Evolutionary conservation across 1,139 yeast genomes (phyloP).

Genomic region (Candida sp.): DNA sequence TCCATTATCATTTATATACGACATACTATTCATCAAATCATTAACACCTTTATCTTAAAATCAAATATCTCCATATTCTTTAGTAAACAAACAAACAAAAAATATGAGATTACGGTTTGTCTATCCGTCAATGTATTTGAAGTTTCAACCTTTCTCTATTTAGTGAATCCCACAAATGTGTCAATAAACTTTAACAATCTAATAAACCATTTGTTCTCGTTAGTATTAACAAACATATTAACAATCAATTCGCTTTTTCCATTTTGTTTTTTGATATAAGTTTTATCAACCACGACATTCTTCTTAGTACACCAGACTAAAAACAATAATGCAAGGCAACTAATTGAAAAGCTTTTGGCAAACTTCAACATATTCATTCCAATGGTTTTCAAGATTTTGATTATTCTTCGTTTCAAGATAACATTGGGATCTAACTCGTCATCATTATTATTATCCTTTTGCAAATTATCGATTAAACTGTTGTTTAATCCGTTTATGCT

Average conservation of each 20-base stretch:
- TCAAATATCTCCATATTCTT: neutral
- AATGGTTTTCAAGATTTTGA: conserved; percentile 21
- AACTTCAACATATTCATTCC: conserved; percentile 27
- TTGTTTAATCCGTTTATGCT: conserved; percentile 8
- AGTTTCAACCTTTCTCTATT: neutral
- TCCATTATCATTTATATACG: neutral
- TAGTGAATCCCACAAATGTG: conserved; percentile 38
- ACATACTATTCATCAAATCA: neutral
- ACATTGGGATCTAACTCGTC: conserved; percentile 19
- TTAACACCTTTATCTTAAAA: neutral
- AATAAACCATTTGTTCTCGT: conserved; percentile 47
- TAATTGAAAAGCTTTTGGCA: conserved; percentile 35
- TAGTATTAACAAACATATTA: conserved; percentile 42
- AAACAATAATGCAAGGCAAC: conserved; percentile 36
- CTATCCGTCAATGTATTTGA: neutral
- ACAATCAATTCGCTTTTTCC: conserved; percentile 39
- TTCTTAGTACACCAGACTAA: conserved; percentile 43
- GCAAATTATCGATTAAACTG: conserved; percentile 4
- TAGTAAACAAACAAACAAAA: no score
- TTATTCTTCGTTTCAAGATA: conserved; percentile 19
- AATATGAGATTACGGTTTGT: neutral
- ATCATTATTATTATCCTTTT: conserved; percentile 10
- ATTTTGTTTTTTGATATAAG: conserved; percentile 33
- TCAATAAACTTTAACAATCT: conserved; percentile 36
- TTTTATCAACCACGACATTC: conserved; percentile 38